These are phyloP conservation scores for Funneliformis geosporum DNA, from an alignment of 192 early-diverging fungal species.

Conservation along the genomic window DNA sequence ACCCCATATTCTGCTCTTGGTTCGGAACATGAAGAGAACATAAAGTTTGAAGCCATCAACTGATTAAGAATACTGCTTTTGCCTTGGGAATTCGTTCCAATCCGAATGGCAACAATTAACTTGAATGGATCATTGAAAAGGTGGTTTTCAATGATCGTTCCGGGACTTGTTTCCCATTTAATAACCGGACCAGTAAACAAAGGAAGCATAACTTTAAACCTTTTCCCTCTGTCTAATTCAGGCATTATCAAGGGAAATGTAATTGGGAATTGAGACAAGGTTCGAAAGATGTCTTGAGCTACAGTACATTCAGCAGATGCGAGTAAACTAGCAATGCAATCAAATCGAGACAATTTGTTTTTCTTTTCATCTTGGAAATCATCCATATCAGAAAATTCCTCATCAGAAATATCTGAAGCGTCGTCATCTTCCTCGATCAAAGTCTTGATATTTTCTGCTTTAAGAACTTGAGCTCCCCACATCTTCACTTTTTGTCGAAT, in stretches of 20 bases:
- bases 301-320: constrained; percentile 25
- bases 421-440: neutral
- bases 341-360: constrained; percentile 18
- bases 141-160: constrained; percentile 31
- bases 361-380: neutral
- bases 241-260: constrained; percentile 27
- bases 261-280: constrained; percentile 28
- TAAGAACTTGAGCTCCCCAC: constrained; percentile 25
- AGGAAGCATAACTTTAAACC: constrained; percentile 25
- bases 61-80: constrained; percentile 30
- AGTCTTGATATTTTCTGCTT: too few relatives aligned
- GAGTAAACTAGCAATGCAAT: constrained; percentile 23
- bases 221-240: neutral
- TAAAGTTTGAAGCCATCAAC: constrained; percentile 15
- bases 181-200: constrained; percentile 24
- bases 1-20: constrained; percentile 13
- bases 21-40: constrained; percentile 27
- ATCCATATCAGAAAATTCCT: neutral
- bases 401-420: neutral
- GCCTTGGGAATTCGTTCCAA: constrained; percentile 18
- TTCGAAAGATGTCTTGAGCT: constrained; percentile 29
- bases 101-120: constrained; percentile 24
- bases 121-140: constrained; percentile 23
- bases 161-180: constrained; percentile 28
- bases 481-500: constrained; percentile 28